phyloP scores from a whole-genome alignment of 768 basidiomycete species.

The Polyporus arcularius region DNA sequence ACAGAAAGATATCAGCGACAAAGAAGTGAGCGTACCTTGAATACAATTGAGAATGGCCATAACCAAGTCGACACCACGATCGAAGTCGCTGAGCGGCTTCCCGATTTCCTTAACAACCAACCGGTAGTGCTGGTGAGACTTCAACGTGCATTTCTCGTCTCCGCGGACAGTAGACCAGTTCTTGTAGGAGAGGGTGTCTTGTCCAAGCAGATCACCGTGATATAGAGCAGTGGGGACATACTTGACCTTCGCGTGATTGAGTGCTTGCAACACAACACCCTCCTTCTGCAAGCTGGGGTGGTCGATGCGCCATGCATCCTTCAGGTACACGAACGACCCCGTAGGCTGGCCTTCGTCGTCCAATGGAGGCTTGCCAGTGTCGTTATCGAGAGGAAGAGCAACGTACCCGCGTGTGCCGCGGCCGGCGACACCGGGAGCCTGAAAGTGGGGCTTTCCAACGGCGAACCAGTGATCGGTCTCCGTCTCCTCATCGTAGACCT shows the following conservation, averaged over 20 bases:
- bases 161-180: no score
- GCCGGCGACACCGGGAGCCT: neutral
- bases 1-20: no score
- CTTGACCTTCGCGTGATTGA: neutral
- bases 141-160: no score
- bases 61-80: no score
- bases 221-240: neutral
- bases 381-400: neutral
- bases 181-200: no score
- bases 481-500: neutral
- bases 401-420: neutral
- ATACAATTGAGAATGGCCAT: no score
- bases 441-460: neutral
- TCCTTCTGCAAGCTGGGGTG: neutral
- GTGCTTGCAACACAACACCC: neutral
- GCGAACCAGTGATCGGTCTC: neutral
- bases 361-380: neutral
- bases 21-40: no score
- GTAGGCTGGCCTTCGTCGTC: neutral
- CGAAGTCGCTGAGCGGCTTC: no score
- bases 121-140: no score
- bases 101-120: no score
- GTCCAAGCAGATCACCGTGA: neutral
- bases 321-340: neutral
- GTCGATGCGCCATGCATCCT: neutral